A percentile compares a stretch with the other conserved stretches of the same genome.
Conservation (phyloP, 225 moss, liverwort and hornwort species). For the Lunularia cruciata region DNA sequence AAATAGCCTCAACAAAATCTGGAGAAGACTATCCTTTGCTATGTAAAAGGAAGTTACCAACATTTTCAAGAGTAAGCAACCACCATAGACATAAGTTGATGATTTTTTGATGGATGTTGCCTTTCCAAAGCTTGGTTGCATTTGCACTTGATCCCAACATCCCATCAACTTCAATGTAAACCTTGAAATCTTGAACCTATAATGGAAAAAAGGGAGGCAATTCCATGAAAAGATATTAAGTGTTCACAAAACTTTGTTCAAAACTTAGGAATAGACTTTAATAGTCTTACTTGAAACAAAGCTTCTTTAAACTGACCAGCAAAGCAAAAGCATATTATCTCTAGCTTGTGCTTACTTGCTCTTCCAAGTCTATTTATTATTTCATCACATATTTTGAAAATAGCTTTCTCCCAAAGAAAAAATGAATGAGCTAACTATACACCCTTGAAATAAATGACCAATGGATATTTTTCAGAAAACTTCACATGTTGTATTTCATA, state of each 20-base stretch:
- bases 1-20: no score
- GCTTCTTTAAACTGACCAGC: no score
- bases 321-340: no score
- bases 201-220: not conserved
- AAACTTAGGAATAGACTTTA: not conserved
- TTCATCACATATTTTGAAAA: constrained; percentile 63
- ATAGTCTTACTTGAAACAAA: not conserved
- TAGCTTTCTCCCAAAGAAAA: constrained; percentile 44
- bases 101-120: no score
- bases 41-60: no score
- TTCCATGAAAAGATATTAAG: not conserved
- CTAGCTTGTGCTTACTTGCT: constrained; percentile 50
- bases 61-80: no score
- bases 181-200: constrained; percentile 90
- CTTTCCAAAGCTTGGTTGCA: constrained; percentile 77
- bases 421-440: not conserved
- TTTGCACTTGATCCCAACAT: constrained; percentile 62
- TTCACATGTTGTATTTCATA: no score
- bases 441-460: not conserved
- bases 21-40: no score
- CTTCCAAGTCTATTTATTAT: no score
- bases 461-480: not conserved
- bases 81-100: no score
- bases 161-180: constrained; percentile 85
- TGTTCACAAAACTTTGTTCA: no score